A percentile compares a stretch with the other conserved stretches of the same genome.
These are phyloP conservation scores for Vanrija pseudolonga DNA, from an alignment of 1,284 basidiomycete genomes.

Conservation along the genomic window DNA sequence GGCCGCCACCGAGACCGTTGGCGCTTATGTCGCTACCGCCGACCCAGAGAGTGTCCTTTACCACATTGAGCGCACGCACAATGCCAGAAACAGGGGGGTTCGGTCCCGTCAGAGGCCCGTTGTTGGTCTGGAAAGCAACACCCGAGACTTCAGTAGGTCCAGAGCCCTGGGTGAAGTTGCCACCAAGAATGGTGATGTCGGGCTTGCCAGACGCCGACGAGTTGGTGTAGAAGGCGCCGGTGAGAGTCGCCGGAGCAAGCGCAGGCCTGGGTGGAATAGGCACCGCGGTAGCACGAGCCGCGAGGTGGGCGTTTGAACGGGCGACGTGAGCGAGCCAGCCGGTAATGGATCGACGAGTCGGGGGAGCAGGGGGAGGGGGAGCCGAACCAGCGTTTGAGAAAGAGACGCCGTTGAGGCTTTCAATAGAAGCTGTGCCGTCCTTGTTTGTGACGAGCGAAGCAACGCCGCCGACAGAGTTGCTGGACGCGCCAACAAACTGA, in stretches of 20 bases:
- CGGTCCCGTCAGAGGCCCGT: slow-evolving; percentile 57
- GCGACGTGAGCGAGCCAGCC: slow-evolving; percentile 33
- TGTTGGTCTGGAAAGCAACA: slow-evolving; percentile 70
- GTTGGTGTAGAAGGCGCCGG: slow-evolving; percentile 88
- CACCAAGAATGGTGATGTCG: slow-evolving; percentile 71
- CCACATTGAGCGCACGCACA: slow-evolving; percentile 67
- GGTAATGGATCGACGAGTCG: background rate
- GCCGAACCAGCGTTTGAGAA: slow-evolving; percentile 28
- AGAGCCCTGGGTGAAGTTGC: slow-evolving; percentile 67
- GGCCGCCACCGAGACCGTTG: slow-evolving; percentile 52
- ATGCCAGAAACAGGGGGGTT: slow-evolving; percentile 59
- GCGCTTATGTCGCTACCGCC: slow-evolving; percentile 60
- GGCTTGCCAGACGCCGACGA: slow-evolving; percentile 59
- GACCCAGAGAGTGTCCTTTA: slow-evolving; percentile 63
- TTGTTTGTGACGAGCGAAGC: slow-evolving; percentile 45
- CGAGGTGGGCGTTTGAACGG: slow-evolving; percentile 20
- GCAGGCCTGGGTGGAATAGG: slow-evolving; percentile 53
- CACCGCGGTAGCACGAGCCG: slow-evolving; percentile 55
- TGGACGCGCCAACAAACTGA: slow-evolving; percentile 46
- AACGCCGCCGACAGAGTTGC: slow-evolving; percentile 48
- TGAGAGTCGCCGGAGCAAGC: slow-evolving; percentile 72
- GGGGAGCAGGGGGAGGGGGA: background rate
- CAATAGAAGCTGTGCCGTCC: slow-evolving; percentile 33
- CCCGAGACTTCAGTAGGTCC: slow-evolving; percentile 49
- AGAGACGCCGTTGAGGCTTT: slow-evolving; percentile 27